Percentiles rank a stretch among this genome's conserved stretches.
Conservation (phyloP, 108 stramenopile genomes). For the Skeletonema tropicum region DNA sequence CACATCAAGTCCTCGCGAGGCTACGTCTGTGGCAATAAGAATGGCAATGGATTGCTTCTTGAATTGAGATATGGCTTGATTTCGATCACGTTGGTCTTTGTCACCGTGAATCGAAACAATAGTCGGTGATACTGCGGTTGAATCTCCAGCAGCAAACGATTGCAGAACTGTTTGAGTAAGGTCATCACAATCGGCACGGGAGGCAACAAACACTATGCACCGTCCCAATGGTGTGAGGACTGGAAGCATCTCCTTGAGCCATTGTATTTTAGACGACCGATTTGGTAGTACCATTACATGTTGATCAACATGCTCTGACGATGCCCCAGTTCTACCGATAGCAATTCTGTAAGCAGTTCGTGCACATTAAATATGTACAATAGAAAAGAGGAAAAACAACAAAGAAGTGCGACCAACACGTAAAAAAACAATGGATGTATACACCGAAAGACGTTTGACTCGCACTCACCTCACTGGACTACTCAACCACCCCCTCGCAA, state of each 20-base stretch:
- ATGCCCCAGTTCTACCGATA: slow-evolving; percentile 73
- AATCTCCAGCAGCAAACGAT: slow-evolving; percentile 32
- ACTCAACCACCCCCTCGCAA: slow-evolving; percentile 68
- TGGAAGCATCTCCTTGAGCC: slow-evolving; percentile 75
- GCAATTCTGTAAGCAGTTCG: slow-evolving; percentile 42
- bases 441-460: background rate
- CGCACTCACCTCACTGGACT: slow-evolving; percentile 60
- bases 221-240: slow-evolving; percentile 61
- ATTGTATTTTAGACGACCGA: slow-evolving; percentile 60
- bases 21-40: slow-evolving; percentile 98
- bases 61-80: slow-evolving; percentile 89
- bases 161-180: slow-evolving; percentile 48
- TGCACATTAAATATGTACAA: background rate
- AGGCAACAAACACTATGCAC: slow-evolving; percentile 83
- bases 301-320: slow-evolving; percentile 76
- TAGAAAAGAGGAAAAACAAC: slow-evolving; percentile 18
- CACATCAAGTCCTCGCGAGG: slow-evolving; percentile 97
- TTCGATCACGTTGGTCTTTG: slow-evolving; percentile 91
- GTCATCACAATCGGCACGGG: slow-evolving; percentile 71
- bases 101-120: slow-evolving; percentile 97
- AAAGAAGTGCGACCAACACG: slow-evolving; percentile 38
- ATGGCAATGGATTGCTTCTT: slow-evolving; percentile 72
- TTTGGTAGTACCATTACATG: slow-evolving; percentile 80
- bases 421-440: background rate
- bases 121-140: slow-evolving; percentile 21